Evolutionary conservation across 352 stramenopile species (phyloP), one percentile per base, ranked within the genome.

Genomic region (Globisporangium heterothallicum): DNA sequence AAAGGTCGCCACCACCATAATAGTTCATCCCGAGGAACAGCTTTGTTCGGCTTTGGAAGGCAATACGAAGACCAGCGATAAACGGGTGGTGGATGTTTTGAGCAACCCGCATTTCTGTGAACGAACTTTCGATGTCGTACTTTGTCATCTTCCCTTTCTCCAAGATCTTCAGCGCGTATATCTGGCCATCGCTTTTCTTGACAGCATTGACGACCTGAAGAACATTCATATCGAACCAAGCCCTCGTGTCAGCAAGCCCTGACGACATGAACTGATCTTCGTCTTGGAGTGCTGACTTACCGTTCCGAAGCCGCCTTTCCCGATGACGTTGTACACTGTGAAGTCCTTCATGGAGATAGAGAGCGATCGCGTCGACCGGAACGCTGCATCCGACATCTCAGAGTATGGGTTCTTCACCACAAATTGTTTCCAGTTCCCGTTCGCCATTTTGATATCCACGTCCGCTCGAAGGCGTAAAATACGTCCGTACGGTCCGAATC

Each of bases 161-260:
- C 57, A 96, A 70, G 44, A 96, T 93, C 61, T 96, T 96, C 21
- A 96, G 67, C n/a, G 86, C 86, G 55, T 94, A 96, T 43, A 96
- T 92, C 47, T 92, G 82, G 18, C 84, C 84, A 43, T 94, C 85
- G 53, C 85, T 93, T 54, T 94, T 94, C 57, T 94, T 94, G 18
- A 95, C 85, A 12, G 84, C 84, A 51, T 91, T 94, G 63, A 94
- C 82, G n/a, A 94, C 64, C 64, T 72, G 22, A 46, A 40, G n/a
- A n/a, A n/a, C n/a, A n/a, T n/a, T n/a, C n/a, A n/a, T n/a, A n/a
- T n/a, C 8, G 21, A 64, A 16, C 16, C 7, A 24, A 19, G n/a
- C n/a, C n/a, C n/a, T n/a, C n/a, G n/a, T n/a, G n/a, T n/a, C n/a
- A n/a, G n/a, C n/a, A n/a, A n/a, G n/a, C n/a, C n/a, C n/a, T n/a